Evolutionary conservation across 441 rosid genomes (phyloP).

Genomic region (Populus hybrid): DNA sequence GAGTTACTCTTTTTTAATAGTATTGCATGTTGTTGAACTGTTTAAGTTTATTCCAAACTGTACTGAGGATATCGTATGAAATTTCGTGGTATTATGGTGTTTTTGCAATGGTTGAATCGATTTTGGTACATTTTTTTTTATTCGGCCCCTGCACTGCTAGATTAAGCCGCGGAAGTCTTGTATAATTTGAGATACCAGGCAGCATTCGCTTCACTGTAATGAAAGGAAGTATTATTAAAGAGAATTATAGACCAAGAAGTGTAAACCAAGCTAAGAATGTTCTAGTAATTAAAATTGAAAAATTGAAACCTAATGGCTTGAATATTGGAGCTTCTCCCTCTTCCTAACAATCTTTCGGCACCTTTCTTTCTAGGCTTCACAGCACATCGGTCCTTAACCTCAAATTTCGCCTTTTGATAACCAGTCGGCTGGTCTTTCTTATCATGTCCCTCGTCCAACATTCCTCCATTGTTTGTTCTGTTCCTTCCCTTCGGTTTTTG

Average conservation of each 20-base stretch:
- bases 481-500: not conserved
- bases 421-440: not conserved
- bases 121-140: not conserved
- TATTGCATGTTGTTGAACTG: not conserved
- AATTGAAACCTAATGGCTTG: not conserved
- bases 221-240: no score
- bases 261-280: no score
- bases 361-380: conserved; percentile 20
- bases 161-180: no score
- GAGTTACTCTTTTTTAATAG: not conserved
- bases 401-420: not conserved
- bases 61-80: not conserved
- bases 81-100: not conserved
- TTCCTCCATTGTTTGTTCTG: not conserved
- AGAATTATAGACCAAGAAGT: no score
- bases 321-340: conserved; percentile 3
- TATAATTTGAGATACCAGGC: no score
- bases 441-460: not conserved
- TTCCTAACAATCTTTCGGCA: conserved; percentile 17
- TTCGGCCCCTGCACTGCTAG: not conserved
- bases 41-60: not conserved
- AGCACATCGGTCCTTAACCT: not conserved
- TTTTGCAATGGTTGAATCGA: not conserved
- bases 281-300: no score
- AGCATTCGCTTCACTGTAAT: no score